Evolutionary conservation across 768 basidiomycete species (phyloP), one percentile per base, ranked within the genome.

Genomic region (Rhodotorula sphaerocarpa): DNA sequence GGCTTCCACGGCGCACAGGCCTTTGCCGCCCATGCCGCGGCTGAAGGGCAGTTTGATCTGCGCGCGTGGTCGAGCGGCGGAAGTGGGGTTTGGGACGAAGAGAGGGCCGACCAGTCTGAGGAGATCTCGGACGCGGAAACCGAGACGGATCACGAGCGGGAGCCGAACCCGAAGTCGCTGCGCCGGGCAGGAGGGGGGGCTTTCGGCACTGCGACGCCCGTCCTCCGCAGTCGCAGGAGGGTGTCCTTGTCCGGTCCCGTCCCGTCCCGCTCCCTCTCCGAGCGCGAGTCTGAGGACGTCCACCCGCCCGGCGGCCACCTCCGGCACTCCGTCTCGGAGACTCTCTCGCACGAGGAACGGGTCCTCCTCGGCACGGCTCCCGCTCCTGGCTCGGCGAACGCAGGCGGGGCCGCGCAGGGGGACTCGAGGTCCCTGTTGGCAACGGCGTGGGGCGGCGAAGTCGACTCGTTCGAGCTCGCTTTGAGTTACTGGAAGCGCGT

Each of bases 281-380:
- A 15, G 25, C 45, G 1, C 25, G 6, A 15, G 25, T 25, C 1
- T 7, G 11, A 10, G 27, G 28, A 10, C 46, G 28, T 7, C 27
- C 15, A 25, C 15, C 23, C 48, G 2, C 18, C 7, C 25, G 14
- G 6, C 46, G 30, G 18, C 28, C 27, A 48, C 28, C 30, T 21
- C 21, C 34, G 31, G 31, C 48, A 50, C 23, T 50, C 48, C 31
- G 20, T 33, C 3, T 50, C 48, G 9, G 48, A 50, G 31, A 30
- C 34, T 15, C 50, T 51, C 14, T 54, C 52, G 39, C 52, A 54
- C 52, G 52, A 54, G n/a, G 52, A 54, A 36, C 52, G 52, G 27
- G 39, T 54, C 52, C n/a, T 54, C 16, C 52, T 54, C 41, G 41
- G 7, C 6, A 15, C 41, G 7, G n/a, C 51, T 5, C 11, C 51